Evolutionary conservation across 164 flowering plant genomes (phyloP).

Genomic region (Cinnamomum chago): DNA sequence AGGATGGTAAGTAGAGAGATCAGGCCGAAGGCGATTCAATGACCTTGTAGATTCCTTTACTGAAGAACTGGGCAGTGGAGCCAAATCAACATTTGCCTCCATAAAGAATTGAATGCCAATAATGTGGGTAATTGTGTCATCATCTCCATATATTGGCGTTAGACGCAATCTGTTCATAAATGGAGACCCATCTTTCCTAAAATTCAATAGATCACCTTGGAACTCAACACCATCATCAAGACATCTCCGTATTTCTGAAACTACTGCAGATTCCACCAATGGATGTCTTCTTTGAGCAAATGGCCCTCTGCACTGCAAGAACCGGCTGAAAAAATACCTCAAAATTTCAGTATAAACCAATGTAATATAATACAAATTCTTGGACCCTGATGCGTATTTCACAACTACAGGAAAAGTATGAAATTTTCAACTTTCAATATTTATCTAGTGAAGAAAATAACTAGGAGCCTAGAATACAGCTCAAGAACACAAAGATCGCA

Average conservation of each 20-base stretch:
- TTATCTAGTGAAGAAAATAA: too few species aligned
- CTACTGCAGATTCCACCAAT: conserved; percentile 68
- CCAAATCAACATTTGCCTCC: conserved; percentile 71
- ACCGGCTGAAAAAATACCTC: conserved; percentile 57
- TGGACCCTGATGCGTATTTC: too few species aligned
- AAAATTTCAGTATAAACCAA: conserved; percentile 5
- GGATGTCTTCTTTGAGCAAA: conserved; percentile 95
- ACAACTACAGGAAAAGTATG: too few species aligned
- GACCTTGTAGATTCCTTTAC: conserved; percentile 45
- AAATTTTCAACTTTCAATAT: too few species aligned
- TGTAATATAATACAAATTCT: neutral
- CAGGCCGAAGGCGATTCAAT: conserved; percentile 44
- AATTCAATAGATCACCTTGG: conserved; percentile 82
- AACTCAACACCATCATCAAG: conserved; percentile 81
- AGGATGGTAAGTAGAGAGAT: conserved; percentile 34
- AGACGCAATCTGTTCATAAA: conserved; percentile 74
- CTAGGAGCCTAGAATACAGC: too few species aligned
- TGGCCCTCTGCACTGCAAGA: conserved; percentile 90
- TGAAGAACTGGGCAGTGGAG: conserved; percentile 54
- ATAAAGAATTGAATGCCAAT: conserved; percentile 90
- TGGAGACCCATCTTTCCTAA: conserved; percentile 90
- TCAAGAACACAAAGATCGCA: too few species aligned
- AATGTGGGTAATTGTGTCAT: conserved; percentile 71
- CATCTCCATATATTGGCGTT: conserved; percentile 87
- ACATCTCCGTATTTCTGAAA: conserved; percentile 77